Conservation (phyloP, 2,329 filamentous ascomycete species). For the Aspergillus amoenus region DNA sequence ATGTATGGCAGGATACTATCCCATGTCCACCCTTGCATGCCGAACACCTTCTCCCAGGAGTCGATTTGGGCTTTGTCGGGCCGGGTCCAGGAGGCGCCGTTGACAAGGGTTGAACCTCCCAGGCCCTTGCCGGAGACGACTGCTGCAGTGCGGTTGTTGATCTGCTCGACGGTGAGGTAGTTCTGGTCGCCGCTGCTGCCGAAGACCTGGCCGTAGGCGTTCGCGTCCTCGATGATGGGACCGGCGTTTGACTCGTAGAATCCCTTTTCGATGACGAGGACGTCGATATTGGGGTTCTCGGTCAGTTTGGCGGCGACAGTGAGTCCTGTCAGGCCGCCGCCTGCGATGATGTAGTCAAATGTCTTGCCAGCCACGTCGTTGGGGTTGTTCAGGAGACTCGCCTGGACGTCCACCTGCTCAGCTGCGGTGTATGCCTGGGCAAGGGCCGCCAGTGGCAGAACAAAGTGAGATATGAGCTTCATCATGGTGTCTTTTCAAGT, state of each 20-base stretch:
- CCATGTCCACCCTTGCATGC: constrained; percentile 49
- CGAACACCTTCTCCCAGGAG: constrained; percentile 37
- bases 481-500: too few species aligned
- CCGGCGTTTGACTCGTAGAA: constrained; percentile 29
- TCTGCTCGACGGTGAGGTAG: constrained; percentile 13
- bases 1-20: constrained; percentile 49
- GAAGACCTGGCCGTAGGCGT: constrained; percentile 28
- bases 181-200: constrained; percentile 24
- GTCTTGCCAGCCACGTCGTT: constrained; percentile 15
- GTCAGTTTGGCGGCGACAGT: constrained; percentile 27
- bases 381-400: constrained; percentile 13
- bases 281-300: constrained; percentile 24
- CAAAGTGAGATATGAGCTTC: too few species aligned
- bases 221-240: constrained; percentile 25
- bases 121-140: constrained; percentile 28
- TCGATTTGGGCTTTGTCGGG: constrained; percentile 27
- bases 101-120: constrained; percentile 30
- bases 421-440: neutral
- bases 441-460: too few species aligned
- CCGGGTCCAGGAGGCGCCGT: constrained; percentile 31
- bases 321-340: constrained; percentile 31
- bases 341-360: constrained; percentile 34
- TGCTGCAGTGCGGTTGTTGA: constrained; percentile 21
- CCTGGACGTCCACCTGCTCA: neutral
- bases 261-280: constrained; percentile 31